Base-by-base conservation (phyloP, 306 rosid genomes). In the Lathyrus tuberosus region DNA sequence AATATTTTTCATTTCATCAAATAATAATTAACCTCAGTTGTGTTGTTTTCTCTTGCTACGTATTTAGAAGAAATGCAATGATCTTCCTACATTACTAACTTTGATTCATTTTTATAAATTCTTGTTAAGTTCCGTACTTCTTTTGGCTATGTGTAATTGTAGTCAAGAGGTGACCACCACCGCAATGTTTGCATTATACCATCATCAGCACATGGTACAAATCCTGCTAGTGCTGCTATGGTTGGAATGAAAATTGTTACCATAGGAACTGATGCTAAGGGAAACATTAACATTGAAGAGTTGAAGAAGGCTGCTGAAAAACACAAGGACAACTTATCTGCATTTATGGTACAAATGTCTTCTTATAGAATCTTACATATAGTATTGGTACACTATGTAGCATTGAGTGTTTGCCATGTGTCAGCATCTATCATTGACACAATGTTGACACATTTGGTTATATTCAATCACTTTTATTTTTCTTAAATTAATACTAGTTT, bases 161-260 rank as follows among this genome's bases (percentile, higher is more conserved):
- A 95, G 99, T 83, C 99, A 80, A 84, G 99, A 78, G 97, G 99
- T 22, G 92, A 92, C 81, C 91, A 79, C 72, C 98, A 91, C 76
- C 95, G 99, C 61, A 78, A 95, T 58, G 97, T 95, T 77, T 95
- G 99, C 85, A 91, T 95, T 8, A 95, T 95, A 46, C 99, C 99
- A 41, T 95, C 91, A 67, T 95, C 99, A 5, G 99, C 99, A 33
- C 99, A 95, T 69, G 99, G 99, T 62, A 95, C 99, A 33, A 95
- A 95, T 82, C 99, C 99, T 42, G 99, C 99, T 46, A 95, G 99
- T 76, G 99, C 99, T 75, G 99, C 99, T 26, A 95, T 95, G 99
- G 83, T 89, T 79, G 99, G 99, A 74, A 95, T 95, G 99, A 89
- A 91, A 79, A 95, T 95, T 65, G 99, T 95, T 67, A 22, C 96